Conservation (phyloP, 2,329 filamentous ascomycete genomes). For the Alternaria triticimaculans region DNA sequence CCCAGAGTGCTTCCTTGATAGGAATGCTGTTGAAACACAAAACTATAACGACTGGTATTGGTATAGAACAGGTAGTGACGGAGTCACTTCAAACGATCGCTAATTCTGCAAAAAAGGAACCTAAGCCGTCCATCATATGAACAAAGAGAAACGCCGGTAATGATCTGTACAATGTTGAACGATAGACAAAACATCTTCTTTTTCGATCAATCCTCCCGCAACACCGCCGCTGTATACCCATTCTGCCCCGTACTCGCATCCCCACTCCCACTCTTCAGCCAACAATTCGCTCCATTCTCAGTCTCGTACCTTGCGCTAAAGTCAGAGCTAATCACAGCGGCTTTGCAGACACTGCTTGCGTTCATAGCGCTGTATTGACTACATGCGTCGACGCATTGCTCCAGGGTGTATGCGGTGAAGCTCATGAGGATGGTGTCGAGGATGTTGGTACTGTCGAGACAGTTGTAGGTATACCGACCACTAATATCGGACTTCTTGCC, state of each 20-base stretch:
- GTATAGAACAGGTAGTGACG: neutral
- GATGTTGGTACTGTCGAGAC: conserved; percentile 9
- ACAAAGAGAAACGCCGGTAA: neutral
- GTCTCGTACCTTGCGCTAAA: neutral
- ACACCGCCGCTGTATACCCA: conserved; percentile 3
- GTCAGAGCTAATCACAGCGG: conserved; percentile 1
- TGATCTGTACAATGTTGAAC: neutral
- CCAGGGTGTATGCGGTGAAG: conserved; percentile 8
- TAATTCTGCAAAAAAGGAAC: neutral
- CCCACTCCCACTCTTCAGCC: neutral
- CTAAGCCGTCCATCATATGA: neutral
- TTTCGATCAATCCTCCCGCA: neutral
- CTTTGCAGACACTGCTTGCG: neutral
- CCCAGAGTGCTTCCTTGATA: rapidly evolving
- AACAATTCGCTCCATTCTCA: conserved; percentile 6
- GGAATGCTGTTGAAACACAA: neutral
- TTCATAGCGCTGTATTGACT: conserved; percentile 10
- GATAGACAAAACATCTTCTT: neutral
- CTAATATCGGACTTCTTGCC: neutral
- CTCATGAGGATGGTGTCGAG: neutral
- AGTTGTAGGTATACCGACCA: conserved; percentile 7
- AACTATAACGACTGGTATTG: neutral
- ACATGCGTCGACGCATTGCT: conserved; percentile 11
- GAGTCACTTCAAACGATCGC: neutral
- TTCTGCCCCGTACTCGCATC: neutral